Evolutionary conservation across 163 green algal genomes (phyloP).

Genomic region (Chloromonas sp.): DNA sequence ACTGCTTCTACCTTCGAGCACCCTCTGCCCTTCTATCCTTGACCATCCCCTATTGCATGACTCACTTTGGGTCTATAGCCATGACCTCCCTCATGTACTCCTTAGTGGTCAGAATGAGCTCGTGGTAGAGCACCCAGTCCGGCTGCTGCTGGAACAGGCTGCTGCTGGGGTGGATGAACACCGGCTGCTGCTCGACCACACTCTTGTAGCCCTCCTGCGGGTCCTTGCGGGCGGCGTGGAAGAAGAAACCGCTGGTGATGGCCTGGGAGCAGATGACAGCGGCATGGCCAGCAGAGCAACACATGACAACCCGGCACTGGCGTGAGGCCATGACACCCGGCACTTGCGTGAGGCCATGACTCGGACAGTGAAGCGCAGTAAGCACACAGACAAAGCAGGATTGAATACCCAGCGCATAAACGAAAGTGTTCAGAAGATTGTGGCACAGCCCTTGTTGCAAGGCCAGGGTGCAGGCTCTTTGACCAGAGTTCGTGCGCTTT

Average conservation of each 20-base stretch:
- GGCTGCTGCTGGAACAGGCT: conserved; percentile 85
- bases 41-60: no score
- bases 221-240: conserved; percentile 92
- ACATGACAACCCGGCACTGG: no score
- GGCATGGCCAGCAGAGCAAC: not conserved
- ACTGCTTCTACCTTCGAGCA: no score
- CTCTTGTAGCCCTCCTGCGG: conserved; percentile 85
- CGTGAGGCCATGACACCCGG: no score
- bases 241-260: conserved; percentile 95
- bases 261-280: conserved; percentile 36
- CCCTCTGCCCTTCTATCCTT: no score
- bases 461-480: not conserved
- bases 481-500: no score
- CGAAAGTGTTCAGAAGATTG: no score
- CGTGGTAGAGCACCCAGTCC: conserved; percentile 87
- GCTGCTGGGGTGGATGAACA: conserved; percentile 94
- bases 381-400: no score
- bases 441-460: no score
- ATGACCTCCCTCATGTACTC: conserved; percentile 90
- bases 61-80: conserved; percentile 33
- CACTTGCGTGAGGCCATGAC: no score
- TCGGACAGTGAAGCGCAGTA: no score
- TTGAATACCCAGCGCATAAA: no score
- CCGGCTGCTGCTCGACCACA: conserved; percentile 93
- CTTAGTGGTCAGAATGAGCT: conserved; percentile 95